Percentiles rank a stretch among this genome's conserved stretches.
These are phyloP conservation scores for Perkinsus marinus DNA, from an alignment of 169 alveolate species.

Conservation along the genomic window DNA sequence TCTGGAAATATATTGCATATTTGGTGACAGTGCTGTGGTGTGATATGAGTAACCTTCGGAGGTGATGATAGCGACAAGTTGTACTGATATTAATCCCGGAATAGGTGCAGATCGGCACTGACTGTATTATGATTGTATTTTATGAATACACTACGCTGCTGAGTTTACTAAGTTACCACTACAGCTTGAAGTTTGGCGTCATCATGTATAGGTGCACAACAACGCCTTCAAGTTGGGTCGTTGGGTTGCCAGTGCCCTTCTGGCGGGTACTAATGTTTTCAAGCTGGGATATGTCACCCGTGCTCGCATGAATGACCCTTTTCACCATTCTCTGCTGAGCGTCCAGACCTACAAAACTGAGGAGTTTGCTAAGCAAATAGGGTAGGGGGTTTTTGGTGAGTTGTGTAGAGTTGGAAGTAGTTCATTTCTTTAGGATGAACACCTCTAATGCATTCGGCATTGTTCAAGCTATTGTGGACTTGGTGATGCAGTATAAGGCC, in stretches of 20 bases:
- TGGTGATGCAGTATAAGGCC: conserved; percentile 20
- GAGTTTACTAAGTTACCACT: no score
- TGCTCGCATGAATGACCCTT: conserved; percentile 56
- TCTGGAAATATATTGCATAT: no score
- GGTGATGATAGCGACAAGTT: no score
- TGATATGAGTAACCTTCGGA: no score
- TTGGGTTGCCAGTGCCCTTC: conserved; percentile 58
- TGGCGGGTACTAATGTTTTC: conserved; percentile 61
- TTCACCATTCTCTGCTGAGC: conserved; percentile 45
- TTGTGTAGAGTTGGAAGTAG: conserved; percentile 5
- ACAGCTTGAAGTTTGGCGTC: neutral
- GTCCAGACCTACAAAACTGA: conserved; percentile 63
- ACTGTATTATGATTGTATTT: no score
- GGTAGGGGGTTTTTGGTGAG: no score
- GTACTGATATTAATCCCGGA: no score
- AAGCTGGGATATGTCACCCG: conserved; percentile 60
- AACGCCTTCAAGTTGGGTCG: conserved; percentile 63
- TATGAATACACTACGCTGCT: no score
- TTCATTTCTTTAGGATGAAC: neutral
- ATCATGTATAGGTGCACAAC: conserved; percentile 30
- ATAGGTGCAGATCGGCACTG: no score
- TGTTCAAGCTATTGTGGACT: conserved; percentile 43
- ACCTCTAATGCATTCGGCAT: conserved; percentile 63
- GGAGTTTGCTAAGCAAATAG: conserved; percentile 64
- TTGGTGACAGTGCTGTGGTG: no score